Percentiles rank a stretch among this genome's conserved stretches.
phyloP scores from a whole-genome alignment of 1,139 yeast species.

The Taphrina confusa region DNA sequence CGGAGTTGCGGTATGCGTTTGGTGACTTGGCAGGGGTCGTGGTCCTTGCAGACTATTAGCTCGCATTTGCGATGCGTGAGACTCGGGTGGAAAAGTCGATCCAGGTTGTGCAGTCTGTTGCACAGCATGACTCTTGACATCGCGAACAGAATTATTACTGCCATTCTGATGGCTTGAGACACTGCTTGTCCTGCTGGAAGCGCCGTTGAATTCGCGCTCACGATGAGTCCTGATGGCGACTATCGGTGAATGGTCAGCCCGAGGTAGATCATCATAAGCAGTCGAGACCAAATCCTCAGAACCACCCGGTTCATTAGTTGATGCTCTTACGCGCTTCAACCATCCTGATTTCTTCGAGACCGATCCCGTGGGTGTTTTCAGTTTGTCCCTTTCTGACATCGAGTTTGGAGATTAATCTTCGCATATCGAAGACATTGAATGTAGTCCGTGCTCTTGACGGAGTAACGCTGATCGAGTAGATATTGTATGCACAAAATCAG shows the following conservation, averaged over 20 bases:
- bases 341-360: slow-evolving; percentile 27
- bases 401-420: neutral
- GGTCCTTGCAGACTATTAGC: slow-evolving; percentile 32
- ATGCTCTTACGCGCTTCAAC: slow-evolving; percentile 33
- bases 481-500: too few species aligned
- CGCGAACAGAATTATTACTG: neutral
- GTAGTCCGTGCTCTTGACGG: neutral
- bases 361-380: slow-evolving; percentile 28
- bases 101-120: neutral
- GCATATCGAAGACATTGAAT: neutral
- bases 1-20: neutral
- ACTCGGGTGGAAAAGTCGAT: slow-evolving; percentile 15
- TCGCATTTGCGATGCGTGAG: slow-evolving; percentile 31
- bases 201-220: slow-evolving; percentile 18
- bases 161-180: neutral
- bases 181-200: slow-evolving; percentile 9
- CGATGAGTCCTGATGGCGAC: slow-evolving; percentile 29
- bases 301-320: slow-evolving; percentile 1
- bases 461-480: too few species aligned
- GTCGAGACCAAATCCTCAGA: slow-evolving; percentile 14
- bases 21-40: slow-evolving; percentile 21
- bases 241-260: slow-evolving; percentile 27
- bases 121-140: neutral
- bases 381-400: slow-evolving; percentile 31
- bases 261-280: slow-evolving; percentile 27